Evolutionary conservation across 1,284 basidiomycete genomes (phyloP).

Genomic region (Afroboletus lepidellus): DNA sequence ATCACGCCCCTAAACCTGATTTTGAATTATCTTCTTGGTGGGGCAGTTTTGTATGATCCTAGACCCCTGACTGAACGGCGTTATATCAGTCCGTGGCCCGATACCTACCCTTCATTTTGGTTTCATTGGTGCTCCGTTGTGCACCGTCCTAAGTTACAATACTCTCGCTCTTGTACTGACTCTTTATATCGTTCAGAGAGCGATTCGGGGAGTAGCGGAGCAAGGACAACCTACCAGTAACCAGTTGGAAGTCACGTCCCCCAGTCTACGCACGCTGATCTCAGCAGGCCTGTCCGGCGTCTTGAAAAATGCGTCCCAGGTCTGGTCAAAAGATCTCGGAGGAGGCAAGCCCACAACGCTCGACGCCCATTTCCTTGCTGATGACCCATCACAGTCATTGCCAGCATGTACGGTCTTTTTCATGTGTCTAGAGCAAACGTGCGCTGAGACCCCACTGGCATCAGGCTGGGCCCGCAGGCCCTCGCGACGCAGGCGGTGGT

Average conservation of each 20-base stretch:
- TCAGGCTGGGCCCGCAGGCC: slow-evolving; percentile 28
- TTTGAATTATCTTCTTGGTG: slow-evolving; percentile 31
- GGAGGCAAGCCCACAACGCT: slow-evolving; percentile 17
- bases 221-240: slow-evolving; percentile 5
- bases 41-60: not conserved
- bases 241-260: slow-evolving; percentile 4
- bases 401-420: slow-evolving; percentile 23
- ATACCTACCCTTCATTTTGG: slow-evolving; percentile 28
- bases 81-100: slow-evolving; percentile 25
- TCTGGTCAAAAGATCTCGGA: slow-evolving; percentile 33
- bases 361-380: not conserved
- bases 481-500: slow-evolving; percentile 28
- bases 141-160: slow-evolving; percentile 29
- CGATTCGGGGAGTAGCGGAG: slow-evolving; percentile 19
- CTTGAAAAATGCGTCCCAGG: slow-evolving; percentile 24
- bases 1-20: slow-evolving; percentile 27
- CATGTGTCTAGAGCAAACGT: not conserved
- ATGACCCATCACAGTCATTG: slow-evolving; percentile 18
- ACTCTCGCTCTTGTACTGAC: slow-evolving; percentile 18
- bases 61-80: not conserved
- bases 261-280: slow-evolving; percentile 16
- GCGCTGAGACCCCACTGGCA: slow-evolving; percentile 2
- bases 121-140: slow-evolving; percentile 28
- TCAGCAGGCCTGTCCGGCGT: slow-evolving; percentile 21
- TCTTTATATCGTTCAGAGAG: slow-evolving; percentile 22